Base-by-base conservation (phyloP, 1,139 yeast species). In the Arxiozyma telluris region DNA sequence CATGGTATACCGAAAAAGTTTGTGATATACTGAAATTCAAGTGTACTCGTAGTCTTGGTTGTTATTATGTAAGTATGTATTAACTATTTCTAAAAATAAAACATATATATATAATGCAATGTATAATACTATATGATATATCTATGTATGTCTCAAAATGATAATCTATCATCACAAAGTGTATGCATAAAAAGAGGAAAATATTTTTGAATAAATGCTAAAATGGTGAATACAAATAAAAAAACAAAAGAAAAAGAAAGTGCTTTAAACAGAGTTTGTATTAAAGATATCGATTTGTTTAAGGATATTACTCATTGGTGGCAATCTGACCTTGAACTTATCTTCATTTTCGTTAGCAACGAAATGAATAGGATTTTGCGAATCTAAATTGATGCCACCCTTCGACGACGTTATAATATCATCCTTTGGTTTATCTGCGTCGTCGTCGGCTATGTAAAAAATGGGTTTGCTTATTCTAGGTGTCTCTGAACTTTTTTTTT, bases 231-330 rank as follows among this genome's bases (percentile, higher is more conserved):
- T 4, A 34, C n/a, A 34, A 34, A 15, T 23, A 23, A 23, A 23
- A 4, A 23, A 30, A 30, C 3, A 30, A 5, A 30, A 30, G 8
- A 6, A 43, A 20, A 17, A n/a, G 21, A 23, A 43, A 25, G 20
- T 47, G 43, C 17, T 38, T 49, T 41, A 49, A 21, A 20, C 43
- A 27, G 46, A 38, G 4, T 56, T 56, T 50, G 55, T 55, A 47
- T 61, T 60, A 55, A 61, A 63, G 34, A 59, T 54, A 42, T 61
- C 63, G 34, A 63, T 61, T 45, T 61, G 61, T 48, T 53, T 61
- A 34, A 64, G 50, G 39, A 64, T 58, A 53, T 61, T 63, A 51
- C 64, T 60, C 44, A 64, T 54, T 18, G 67, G 64, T n/a, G 67
- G 67, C 34, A 64, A 49, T 44, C 57, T 59, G 11, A 64, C 58